phyloP scores from a whole-genome alignment of 169 alveolate genomes.

The Plasmodium coatneyi region DNA sequence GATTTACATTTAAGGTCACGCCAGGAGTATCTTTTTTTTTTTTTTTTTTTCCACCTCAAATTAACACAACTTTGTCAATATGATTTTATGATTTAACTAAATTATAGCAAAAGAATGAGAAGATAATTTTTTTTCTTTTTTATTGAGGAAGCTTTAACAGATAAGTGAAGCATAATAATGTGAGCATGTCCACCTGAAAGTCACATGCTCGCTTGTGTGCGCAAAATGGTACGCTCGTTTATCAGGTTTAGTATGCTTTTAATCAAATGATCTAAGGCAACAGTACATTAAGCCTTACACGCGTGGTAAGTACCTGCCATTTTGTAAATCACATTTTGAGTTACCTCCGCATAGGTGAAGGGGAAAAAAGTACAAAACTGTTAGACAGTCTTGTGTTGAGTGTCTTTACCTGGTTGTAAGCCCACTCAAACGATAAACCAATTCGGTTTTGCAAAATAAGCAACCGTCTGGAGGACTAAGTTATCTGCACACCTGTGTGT shows the following conservation, averaged over 20 bases:
- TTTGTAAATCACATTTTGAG: not conserved
- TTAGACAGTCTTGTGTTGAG: not conserved
- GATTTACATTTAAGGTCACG: not conserved
- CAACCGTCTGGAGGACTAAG: not conserved
- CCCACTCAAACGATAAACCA: not conserved
- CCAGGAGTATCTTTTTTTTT: not conserved
- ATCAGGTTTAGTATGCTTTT: not conserved
- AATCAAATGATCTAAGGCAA: not conserved
- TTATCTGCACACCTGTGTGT: not conserved
- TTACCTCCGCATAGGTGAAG: not conserved
- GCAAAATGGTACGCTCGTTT: not conserved
- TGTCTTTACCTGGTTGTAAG: not conserved
- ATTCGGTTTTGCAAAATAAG: not conserved
- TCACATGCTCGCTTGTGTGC: not conserved
- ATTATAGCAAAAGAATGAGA: not conserved
- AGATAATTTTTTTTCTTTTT: not conserved
- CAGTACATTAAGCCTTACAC: not conserved
- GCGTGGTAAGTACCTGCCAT: not conserved
- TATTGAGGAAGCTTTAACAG: not conserved
- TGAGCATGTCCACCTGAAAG: not conserved
- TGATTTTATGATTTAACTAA: not conserved
- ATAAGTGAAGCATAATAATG: not conserved
- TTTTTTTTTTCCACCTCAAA: not conserved
- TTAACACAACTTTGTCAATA: not conserved
- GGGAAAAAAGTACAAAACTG: not conserved